Conservation (phyloP, 495 filamentous ascomycete species). For the Echria macrotheca region DNA sequence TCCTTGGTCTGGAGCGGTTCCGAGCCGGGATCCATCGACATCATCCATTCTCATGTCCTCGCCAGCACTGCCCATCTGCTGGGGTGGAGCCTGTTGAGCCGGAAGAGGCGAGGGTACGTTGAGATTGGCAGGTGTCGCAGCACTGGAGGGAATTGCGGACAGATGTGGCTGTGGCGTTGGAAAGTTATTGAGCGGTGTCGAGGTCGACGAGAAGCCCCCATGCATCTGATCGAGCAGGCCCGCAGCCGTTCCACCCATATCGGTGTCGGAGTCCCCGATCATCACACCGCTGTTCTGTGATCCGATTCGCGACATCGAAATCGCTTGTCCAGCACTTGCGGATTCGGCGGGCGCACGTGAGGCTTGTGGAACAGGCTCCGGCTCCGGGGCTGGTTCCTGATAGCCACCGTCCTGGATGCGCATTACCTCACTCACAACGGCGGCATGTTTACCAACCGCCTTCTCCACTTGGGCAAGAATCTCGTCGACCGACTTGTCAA, state of each 20-base stretch:
- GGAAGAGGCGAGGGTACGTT: conserved; percentile 32
- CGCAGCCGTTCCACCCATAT: conserved; percentile 59
- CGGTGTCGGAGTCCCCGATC: conserved; percentile 54
- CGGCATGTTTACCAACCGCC: conserved; percentile 50
- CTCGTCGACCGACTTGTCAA: conserved; percentile 54
- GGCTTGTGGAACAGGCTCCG: conserved; percentile 12
- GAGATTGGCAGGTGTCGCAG: conserved; percentile 40
- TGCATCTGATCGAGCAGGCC: conserved; percentile 62
- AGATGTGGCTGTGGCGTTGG: conserved; percentile 41
- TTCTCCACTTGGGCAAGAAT: conserved; percentile 54
- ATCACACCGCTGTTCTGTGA: conserved; percentile 48
- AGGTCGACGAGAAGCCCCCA: conserved; percentile 47
- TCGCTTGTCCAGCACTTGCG: conserved; percentile 9
- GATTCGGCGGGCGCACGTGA: background rate
- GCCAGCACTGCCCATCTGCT: conserved; percentile 1
- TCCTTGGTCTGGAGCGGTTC: conserved; percentile 34
- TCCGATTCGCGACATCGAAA: conserved; percentile 38
- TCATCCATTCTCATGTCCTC: conserved; percentile 36
- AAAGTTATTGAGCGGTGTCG: conserved; percentile 43
- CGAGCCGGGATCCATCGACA: conserved; percentile 14
- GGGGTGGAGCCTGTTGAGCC: conserved; percentile 18
- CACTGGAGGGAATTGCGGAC: conserved; percentile 38
- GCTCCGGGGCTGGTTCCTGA: conserved; percentile 51
- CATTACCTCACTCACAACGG: conserved; percentile 55
- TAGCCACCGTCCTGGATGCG: conserved; percentile 67